phyloP scores from a whole-genome alignment of 2,329 filamentous ascomycete genomes.

The Colletotrichum sp. region DNA sequence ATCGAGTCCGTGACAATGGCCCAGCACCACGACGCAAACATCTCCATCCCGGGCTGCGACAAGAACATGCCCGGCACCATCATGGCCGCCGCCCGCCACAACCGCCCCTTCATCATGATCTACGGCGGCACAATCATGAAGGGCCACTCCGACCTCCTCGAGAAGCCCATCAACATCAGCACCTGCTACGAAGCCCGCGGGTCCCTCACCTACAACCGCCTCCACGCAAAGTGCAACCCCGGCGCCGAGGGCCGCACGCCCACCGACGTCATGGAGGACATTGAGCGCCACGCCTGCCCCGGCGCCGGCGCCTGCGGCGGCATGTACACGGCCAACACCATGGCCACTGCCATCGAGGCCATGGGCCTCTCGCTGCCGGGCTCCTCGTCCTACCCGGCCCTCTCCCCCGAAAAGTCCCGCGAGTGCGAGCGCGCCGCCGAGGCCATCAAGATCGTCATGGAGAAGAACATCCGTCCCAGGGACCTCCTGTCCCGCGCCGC shows the following conservation, averaged over 20 bases:
- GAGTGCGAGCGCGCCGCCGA: constrained; percentile 85
- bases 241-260: constrained; percentile 70
- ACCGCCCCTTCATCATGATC: constrained; percentile 92
- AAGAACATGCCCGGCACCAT: constrained; percentile 97
- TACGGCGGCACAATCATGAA: constrained; percentile 92
- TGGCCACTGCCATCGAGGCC: constrained; percentile 89
- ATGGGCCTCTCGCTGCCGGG: constrained; percentile 85
- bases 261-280: constrained; percentile 82
- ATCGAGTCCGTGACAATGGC: constrained; percentile 94
- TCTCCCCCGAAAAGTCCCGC: constrained; percentile 81
- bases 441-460: constrained; percentile 80
- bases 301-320: constrained; percentile 74
- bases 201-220: constrained; percentile 77
- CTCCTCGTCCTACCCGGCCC: constrained; percentile 82
- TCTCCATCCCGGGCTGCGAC: constrained; percentile 92
- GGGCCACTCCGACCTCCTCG: constrained; percentile 79
- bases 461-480: constrained; percentile 79
- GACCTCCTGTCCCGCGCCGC: constrained; percentile 80
- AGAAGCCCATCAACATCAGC: constrained; percentile 83
- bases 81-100: constrained; percentile 90
- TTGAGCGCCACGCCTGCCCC: constrained; percentile 77
- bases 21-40: constrained; percentile 91
- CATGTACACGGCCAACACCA: constrained; percentile 95
- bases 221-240: constrained; percentile 71
- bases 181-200: constrained; percentile 90